A percentile compares a stretch with the other conserved stretches of the same genome.
Conservation (phyloP, 2,329 filamentous ascomycete species). For the Orbilia oligospora region DNA sequence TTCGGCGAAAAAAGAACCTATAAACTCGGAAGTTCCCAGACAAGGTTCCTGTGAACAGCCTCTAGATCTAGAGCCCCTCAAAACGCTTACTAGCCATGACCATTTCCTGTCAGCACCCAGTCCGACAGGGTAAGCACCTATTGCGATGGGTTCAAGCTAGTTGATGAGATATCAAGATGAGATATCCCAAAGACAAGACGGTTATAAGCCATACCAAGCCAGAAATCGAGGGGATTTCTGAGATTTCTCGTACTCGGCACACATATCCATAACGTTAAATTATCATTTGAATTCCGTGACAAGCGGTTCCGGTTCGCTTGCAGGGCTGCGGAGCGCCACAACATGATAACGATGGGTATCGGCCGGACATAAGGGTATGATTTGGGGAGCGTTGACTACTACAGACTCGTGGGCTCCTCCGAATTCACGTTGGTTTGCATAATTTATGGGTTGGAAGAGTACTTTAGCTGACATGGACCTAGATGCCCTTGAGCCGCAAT, state of each 20-base stretch:
- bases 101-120: constrained; percentile 1
- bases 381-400: neutral
- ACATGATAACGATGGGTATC: neutral
- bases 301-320: neutral
- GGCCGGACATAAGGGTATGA: neutral
- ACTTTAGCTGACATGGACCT: neutral
- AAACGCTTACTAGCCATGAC: constrained; percentile 11
- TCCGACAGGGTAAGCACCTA: constrained; percentile 2
- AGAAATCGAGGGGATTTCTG: neutral
- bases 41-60: neutral
- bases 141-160: neutral
- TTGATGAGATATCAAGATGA: constrained; percentile 1
- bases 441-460: neutral
- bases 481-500: neutral
- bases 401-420: neutral
- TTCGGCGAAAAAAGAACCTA: neutral
- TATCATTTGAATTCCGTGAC: neutral
- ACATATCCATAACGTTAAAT: neutral
- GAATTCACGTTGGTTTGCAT: neutral
- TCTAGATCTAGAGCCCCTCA: neutral
- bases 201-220: neutral
- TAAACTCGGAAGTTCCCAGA: neutral
- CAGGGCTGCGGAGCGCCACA: neutral
- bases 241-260: neutral
- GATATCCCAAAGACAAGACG: neutral